Evolutionary conservation across 345 rosid species (phyloP), one percentile per base, ranked within the genome.

Genomic region (Eucalyptus sp.): DNA sequence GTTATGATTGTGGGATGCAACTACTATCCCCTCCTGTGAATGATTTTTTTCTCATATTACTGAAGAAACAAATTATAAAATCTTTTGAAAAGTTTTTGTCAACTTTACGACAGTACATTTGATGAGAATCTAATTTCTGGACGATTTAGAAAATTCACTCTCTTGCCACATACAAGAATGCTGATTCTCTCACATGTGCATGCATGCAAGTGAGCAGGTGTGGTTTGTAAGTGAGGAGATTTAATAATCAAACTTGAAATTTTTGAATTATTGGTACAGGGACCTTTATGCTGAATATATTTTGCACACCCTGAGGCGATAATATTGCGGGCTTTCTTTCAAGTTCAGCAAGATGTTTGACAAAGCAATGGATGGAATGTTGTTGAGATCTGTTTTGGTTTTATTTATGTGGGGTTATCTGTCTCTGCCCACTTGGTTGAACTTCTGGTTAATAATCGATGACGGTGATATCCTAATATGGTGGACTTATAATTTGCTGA

Each of bases 271-370:
- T 49, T 86, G 46, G 15, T 90, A 90, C 96, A 97, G 99, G 98
- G 98, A 98, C 92, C 95, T 98, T 9, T 98, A 98, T 90, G 98
- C 98, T 17, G 98, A 96, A 90, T 96, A 96, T 93, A 92, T 95
- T 88, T 89, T 96, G 90, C 97, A 96, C 88, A 93, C 96, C 50
- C 92, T 97, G 93, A 94, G 98, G 96, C 91, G 93, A 89, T 97
- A 94, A 92, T 86, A 88, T 54, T 3, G 68, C 18, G 33, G 44
- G 86, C 87, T 64, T 83, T 89, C 89, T 86, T 90, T 89, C 81
- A 86, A 51, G 87, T 79, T 43, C 84, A 41, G 84, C 84, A 20
- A 76, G 83, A 76, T 37, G 83, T 76, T 18, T 18, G 83, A 76
- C 88, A 54, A 46, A 85, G 52, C 86, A 85, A 50, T 31, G 86